Conservation (phyloP, 2,329 filamentous ascomycete species). For the Exserohilum turcica region DNA sequence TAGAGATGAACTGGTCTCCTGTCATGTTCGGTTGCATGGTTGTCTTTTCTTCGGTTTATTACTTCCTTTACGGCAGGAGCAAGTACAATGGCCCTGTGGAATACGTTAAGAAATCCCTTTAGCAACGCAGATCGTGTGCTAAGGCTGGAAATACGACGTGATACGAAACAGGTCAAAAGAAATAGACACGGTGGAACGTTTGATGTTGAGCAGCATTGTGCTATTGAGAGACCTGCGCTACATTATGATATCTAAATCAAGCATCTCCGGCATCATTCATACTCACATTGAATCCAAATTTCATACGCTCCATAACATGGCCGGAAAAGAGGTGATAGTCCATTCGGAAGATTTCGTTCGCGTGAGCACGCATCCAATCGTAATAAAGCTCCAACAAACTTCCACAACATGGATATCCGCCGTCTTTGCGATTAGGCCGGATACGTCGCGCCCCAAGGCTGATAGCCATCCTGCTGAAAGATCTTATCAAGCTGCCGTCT, state of each 20-base stretch:
- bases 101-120: slow-evolving; percentile 3
- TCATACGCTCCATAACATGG: too few relatives aligned
- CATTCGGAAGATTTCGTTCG: too few relatives aligned
- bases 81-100: slow-evolving; percentile 36
- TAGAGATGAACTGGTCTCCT: slow-evolving; percentile 54
- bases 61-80: slow-evolving; percentile 46
- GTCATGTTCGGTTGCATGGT: slow-evolving; percentile 51
- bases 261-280: background rate
- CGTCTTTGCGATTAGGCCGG: background rate
- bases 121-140: background rate
- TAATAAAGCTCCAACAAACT: too few relatives aligned
- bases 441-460: slow-evolving; percentile 51
- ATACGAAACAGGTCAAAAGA: too few relatives aligned
- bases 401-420: too few relatives aligned
- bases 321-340: too few relatives aligned
- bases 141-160: too few relatives aligned
- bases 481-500: slow-evolving; percentile 56
- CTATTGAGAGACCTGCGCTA: too few relatives aligned
- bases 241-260: too few relatives aligned
- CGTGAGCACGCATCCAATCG: too few relatives aligned
- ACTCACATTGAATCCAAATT: background rate
- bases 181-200: too few relatives aligned
- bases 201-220: too few relatives aligned
- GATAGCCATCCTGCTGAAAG: slow-evolving; percentile 52
- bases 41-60: slow-evolving; percentile 49